Base-by-base conservation (phyloP, 2,329 filamentous ascomycete genomes). In the Aspergillus clavatus region DNA sequence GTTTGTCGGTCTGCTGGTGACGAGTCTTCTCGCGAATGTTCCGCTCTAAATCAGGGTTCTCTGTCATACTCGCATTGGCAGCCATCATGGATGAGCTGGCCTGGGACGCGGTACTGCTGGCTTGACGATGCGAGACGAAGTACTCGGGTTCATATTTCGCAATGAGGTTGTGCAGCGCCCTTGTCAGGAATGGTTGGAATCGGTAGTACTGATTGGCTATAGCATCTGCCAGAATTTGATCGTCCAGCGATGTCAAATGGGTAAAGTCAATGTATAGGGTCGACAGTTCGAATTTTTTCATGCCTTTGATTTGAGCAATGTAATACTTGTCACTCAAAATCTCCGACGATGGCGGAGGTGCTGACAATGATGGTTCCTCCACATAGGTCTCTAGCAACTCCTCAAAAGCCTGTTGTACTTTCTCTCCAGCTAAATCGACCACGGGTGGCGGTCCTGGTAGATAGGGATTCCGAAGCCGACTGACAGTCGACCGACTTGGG, bases 1-100 rank as follows among this genome's bases (percentile, higher is more conserved):
- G 77, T 74, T 95, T 96, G 71, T 98, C 93, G 0, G 93, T 96
- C 72, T 96, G 90, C 68, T 96, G 90, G 66, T 95, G 89, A 44
- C 84, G 82, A 23, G 87, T 94, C 70, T 88, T 86, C 58, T 83
- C 81, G 36, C 59, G 63, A 22, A 82, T 80, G 33, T 83, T 61
- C 26, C 69, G 69, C 21, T 77, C 76, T 31, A 66, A 46, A 38
- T 75, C 73, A 36, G 76, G 77, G 12, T 71, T 73, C 44, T 87
- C 84, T 12, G 79, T 78, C 59, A 84, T 80, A 58, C 75, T 83
- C 27, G 74, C 77, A 43, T 81, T 81, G 27, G 77, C 72, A 46
- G 81, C 80, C 7, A 73, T 72, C 38, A 79, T 67, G 1, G 78
- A 81, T 1, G 87, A 84, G 4, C 83, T 84, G 1, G 86, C 81